phyloP scores from a whole-genome alignment of 1,284 basidiomycete species.

The Phenoliferia sp. region DNA sequence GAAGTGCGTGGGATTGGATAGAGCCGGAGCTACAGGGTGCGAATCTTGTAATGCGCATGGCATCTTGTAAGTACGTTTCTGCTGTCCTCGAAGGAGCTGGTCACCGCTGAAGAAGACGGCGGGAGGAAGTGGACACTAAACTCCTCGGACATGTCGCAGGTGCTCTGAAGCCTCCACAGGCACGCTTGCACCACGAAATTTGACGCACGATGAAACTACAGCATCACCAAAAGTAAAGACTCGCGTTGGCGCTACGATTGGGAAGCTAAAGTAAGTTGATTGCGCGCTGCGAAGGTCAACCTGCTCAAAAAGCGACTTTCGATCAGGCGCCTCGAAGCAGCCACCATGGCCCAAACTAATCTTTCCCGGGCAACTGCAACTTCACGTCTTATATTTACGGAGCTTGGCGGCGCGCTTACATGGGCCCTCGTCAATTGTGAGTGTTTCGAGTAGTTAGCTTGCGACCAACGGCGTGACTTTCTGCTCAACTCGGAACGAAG shows the following conservation, averaged over 20 bases:
- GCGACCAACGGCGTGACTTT: background rate
- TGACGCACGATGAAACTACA: background rate
- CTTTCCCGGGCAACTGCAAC: background rate
- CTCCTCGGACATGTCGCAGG: background rate
- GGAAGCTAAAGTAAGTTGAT: background rate
- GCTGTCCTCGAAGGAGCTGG: too few relatives aligned
- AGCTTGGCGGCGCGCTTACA: background rate
- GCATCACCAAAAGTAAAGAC: background rate
- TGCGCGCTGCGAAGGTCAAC: background rate
- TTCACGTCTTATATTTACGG: background rate
- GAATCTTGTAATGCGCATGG: background rate
- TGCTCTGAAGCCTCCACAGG: background rate
- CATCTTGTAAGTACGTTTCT: background rate
- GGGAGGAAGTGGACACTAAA: background rate
- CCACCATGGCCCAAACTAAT: background rate
- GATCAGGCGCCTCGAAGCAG: background rate
- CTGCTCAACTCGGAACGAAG: background rate
- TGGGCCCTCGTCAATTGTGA: background rate
- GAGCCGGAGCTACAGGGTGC: background rate
- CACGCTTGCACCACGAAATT: too few relatives aligned
- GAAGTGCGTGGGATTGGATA: background rate
- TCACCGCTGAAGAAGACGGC: background rate
- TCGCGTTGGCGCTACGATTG: background rate
- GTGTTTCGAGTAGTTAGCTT: background rate
- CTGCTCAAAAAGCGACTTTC: background rate